Base-by-base conservation (phyloP, 192 early-diverging fungal species). In the Cetraspora pellucida region DNA sequence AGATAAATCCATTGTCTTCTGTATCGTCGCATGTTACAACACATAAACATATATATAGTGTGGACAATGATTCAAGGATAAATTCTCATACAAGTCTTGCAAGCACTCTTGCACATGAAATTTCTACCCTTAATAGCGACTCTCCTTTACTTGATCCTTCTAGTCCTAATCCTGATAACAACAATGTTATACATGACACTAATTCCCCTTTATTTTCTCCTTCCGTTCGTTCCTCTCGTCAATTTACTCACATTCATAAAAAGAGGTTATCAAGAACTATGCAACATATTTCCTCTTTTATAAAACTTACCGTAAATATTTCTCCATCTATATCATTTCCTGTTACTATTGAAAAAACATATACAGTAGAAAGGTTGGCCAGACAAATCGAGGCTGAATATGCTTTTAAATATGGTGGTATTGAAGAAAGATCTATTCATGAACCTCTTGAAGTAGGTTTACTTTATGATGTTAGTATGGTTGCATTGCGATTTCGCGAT, bases 341-440 rank as follows among this genome's bases (percentile, higher is more conserved):
- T 6, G 69, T 91, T 50, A 89, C 89, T 0, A 82, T 89, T 6
- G 83, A 87, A 21, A 79, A 82, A 57, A 81, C 78, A 21, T 83
- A 86, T 28, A 90, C 86, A 16, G 81, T 93, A 31, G 91, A 93
- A 78, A 82, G 89, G 43, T 78, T 93, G 30, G 87, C 89, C 10
- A 75, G 83, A 4, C 88, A 88, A 76, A 91, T 92, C 57, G 91
- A 93, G 60, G 91, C 91, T 21, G 91, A 93, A 79, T 90, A 88
- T 72, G 84, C 88, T 10, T 88, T 89, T 49, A 75, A 75, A 65
- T 75, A 28, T 37, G 45, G 60, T 30, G 74, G 60, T 50, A 65
- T 75, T 54, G 74, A 75, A 21, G 45, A 63, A 3, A 28, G 16
- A 31, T 28, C 19, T 64, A 57, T 71, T 61, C 82, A 81, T 77